Evolutionary conservation across 331 rosid species (phyloP), one percentile per base, ranked within the genome.

Genomic region (Quercus lobata): DNA sequence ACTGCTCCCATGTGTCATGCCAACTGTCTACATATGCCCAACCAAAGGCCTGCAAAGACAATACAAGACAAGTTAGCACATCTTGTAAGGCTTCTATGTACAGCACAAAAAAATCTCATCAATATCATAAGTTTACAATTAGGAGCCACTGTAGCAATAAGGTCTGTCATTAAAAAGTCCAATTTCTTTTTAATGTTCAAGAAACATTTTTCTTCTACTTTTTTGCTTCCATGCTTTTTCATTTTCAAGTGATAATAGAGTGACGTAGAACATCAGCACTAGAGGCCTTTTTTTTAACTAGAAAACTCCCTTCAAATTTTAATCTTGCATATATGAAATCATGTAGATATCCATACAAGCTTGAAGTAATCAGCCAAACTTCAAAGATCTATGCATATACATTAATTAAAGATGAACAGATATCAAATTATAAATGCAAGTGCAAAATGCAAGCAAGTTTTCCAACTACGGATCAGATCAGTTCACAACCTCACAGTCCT

Each of bases 1-100:
- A 89, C 78, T 92, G 94, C 84, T 90, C 96, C 94, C 97, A 92
- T 74, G 96, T 90, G 79, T 84, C 80, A 72, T 92, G 97, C 89
- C 72, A 49, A 49, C 88, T 90, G 85, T 88, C 82, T 12, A 86
- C 72, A 75, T 94, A 92, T 25, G 97, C 96, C 98, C 96, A 94
- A 76, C 98, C 97, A 83, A 90, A 90, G 41, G 98, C 94, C 98
- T 90, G 89, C 86, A 78, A 18, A 77, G 11, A 72, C 69, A 78
- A 58, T 24, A 56, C 56, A 68, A 12, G 12, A 17, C 60, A 25
- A 17, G 61, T 79, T 66, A 16, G 54, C 22, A 72, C 37, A 71
- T 71, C 27, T 7, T 22, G 17, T 66, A 34, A 41, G 69, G 57
- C 35, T 57, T 62, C 56, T 56, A 65, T 14, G 11, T 35, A 55